phyloP scores from a whole-genome alignment of 225 moss, liverwort and hornwort species.

The Physcomitrellopsis africana region DNA sequence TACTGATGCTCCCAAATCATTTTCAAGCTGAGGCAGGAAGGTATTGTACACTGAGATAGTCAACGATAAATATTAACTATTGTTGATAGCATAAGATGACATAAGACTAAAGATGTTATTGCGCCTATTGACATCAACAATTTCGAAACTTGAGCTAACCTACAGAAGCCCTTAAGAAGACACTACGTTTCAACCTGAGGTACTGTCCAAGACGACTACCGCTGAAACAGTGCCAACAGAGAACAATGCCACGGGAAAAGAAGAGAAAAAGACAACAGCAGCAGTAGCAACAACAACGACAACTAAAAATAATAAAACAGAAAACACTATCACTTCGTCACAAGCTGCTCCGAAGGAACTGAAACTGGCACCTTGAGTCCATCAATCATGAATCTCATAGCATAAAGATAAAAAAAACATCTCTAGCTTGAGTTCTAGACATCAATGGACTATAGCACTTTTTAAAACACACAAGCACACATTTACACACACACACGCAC shows the following conservation, averaged over 20 bases:
- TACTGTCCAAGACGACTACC: background rate
- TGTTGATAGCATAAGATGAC: background rate
- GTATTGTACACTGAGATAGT: conserved; percentile 14
- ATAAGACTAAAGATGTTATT: conserved; percentile 9
- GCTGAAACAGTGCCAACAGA: background rate
- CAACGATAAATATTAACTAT: conserved; percentile 9
- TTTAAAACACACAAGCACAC: background rate
- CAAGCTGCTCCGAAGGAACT: background rate
- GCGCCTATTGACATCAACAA: conserved; percentile 9
- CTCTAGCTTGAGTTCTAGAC: conserved; percentile 22
- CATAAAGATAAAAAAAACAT: background rate
- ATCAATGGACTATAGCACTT: background rate
- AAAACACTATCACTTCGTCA: conserved; percentile 3
- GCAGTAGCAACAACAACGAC: no score
- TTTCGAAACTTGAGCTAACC: conserved; percentile 23
- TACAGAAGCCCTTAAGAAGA: conserved; percentile 26
- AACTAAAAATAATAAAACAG: background rate
- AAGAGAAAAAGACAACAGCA: background rate
- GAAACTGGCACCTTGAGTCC: background rate
- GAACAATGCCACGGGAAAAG: conserved; percentile 38
- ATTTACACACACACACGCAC: background rate
- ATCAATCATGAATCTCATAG: background rate
- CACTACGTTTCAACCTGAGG: background rate
- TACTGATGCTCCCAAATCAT: conserved; percentile 8
- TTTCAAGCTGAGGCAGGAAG: background rate